Percentiles rank a stretch among this genome's conserved stretches.
phyloP scores from a whole-genome alignment of 2,329 filamentous ascomycete species.

The Phyllosticta ampelicida region DNA sequence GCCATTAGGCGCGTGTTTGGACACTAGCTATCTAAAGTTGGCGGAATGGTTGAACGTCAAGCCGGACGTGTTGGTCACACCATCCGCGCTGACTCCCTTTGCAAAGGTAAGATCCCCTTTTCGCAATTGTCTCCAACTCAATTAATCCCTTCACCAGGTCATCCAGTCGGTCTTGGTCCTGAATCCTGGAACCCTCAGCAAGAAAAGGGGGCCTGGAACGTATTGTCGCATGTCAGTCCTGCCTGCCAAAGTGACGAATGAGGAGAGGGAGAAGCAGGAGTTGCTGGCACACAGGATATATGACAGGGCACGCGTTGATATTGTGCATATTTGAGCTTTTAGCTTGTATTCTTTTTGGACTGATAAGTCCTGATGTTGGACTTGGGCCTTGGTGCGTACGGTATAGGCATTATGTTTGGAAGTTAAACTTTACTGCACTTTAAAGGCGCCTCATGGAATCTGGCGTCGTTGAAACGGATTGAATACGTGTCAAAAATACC shows the following conservation, averaged over 20 bases:
- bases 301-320: slow-evolving; percentile 75
- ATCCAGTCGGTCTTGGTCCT: slow-evolving; percentile 82
- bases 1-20: slow-evolving; percentile 60
- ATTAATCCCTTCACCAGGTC: slow-evolving; percentile 46
- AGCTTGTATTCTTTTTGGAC: too few species aligned
- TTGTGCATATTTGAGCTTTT: slow-evolving; percentile 30
- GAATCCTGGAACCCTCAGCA: slow-evolving; percentile 82
- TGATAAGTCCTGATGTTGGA: too few species aligned
- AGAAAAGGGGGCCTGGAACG: slow-evolving; percentile 72
- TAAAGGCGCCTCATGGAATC: too few species aligned
- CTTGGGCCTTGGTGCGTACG: too few species aligned
- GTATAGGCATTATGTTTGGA: too few species aligned
- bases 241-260: slow-evolving; percentile 49
- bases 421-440: too few species aligned
- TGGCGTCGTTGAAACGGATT: too few species aligned
- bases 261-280: slow-evolving; percentile 44
- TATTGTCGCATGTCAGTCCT: slow-evolving; percentile 71
- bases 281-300: slow-evolving; percentile 63
- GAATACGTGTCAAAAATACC: too few species aligned
- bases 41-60: slow-evolving; percentile 81
- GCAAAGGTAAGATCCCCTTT: slow-evolving; percentile 79
- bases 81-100: slow-evolving; percentile 75
- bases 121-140: too few species aligned
- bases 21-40: slow-evolving; percentile 74
- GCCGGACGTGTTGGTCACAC: slow-evolving; percentile 75